Evolutionary conservation across 345 rosid species (phyloP).

Genomic region (Dimocarpus longan): DNA sequence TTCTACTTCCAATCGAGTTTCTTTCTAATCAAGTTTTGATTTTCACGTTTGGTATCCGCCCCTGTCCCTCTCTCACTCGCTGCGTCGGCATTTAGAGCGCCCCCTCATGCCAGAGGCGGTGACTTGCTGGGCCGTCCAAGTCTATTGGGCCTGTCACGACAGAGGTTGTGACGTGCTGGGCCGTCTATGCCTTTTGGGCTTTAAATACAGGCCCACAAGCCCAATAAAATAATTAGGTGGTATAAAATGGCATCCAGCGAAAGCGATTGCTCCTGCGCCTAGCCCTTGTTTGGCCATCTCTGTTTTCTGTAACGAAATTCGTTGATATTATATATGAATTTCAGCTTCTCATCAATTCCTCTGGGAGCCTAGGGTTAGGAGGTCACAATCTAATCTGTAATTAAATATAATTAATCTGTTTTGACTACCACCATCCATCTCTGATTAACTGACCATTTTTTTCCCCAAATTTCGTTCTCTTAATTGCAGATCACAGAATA

Average conservation of each 20-base stretch:
- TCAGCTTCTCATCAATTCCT: not conserved
- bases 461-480: not conserved
- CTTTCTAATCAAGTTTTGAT: slow-evolving; percentile 21
- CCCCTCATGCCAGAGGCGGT: not conserved
- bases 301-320: not conserved
- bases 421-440: slow-evolving; percentile 21
- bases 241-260: not conserved
- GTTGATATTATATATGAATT: not conserved
- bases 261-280: not conserved
- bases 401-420: slow-evolving; percentile 14
- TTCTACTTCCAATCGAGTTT: slow-evolving; percentile 9
- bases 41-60: not conserved
- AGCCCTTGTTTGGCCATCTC: not conserved
- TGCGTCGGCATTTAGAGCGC: not conserved
- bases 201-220: not conserved
- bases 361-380: slow-evolving; percentile 29
- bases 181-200: not conserved
- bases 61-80: not conserved
- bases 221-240: not conserved
- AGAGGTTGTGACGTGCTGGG: not conserved
- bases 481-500: not conserved
- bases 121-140: not conserved
- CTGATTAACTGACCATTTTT: slow-evolving; percentile 5
- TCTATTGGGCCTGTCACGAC: not conserved
- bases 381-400: not conserved